Evolutionary conservation across 225 moss, liverwort and hornwort species (phyloP), one percentile per base, ranked within the genome.

Genomic region (Ulota crispa): DNA sequence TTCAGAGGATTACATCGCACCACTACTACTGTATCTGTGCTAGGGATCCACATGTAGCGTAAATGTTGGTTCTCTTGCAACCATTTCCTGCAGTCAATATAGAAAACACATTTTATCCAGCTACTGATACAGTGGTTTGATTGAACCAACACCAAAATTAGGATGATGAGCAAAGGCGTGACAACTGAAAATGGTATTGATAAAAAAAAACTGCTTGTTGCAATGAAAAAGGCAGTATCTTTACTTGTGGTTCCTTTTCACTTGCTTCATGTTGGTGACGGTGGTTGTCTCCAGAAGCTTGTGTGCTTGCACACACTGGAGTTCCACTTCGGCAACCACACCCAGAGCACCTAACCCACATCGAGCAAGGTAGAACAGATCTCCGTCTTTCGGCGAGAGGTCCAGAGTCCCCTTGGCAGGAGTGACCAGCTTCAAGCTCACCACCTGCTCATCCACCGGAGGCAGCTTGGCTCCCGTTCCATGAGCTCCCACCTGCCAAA

Each of bases 31-130:
- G 87, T 69, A 31, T 99, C 96, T 72, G 98, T 93, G 86, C 88
- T 88, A 70, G 98, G 98, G 41, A 99, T 93, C 98, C 96, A 99
- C 95, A 99, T 87, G 68, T 99, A 99, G 34, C 93, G 87, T 55
- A 95, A 84, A 80, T 99, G 98, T 75, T 93, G 89, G 80, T 89
- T 92, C 85, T 99, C 89, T 85, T 87, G 92, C 81, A 99, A 76
- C 98, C 94, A 99, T 80, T 94, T 94, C 91, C 98, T 99, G 95
- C 83, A 81, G 72, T 28, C 62, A 36, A 45, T 34, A 53, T 11
- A 21, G 20, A 82, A 27, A 50, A 18, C 18, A 50, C 50, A 18
- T 50, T 36, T 50, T 50, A 16, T 50, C 18, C 26, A 77, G 50
- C 55, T 45, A 53, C 32, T 47, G 55, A 55, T 19, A 36, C 56